These are phyloP conservation scores for Talaromyces stipitatus DNA, from an alignment of 495 filamentous ascomycete genomes.

Conservation along the genomic window DNA sequence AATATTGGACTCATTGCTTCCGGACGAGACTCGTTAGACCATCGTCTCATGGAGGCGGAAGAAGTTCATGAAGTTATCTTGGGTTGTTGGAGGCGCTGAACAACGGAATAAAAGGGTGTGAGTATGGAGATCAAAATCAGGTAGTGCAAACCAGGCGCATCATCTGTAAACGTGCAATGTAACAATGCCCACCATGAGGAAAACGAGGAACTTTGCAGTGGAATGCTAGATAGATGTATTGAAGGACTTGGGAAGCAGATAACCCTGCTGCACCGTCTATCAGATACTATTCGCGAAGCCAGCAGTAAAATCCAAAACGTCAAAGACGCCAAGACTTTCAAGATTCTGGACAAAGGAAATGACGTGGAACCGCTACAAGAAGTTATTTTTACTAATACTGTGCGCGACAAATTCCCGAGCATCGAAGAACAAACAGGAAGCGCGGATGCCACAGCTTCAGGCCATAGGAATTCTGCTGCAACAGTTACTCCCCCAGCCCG, in stretches of 20 bases:
- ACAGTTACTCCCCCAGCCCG: no score
- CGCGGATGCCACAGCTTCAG: no score
- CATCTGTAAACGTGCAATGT: background rate
- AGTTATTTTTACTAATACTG: background rate
- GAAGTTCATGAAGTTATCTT: background rate
- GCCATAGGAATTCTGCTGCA: no score
- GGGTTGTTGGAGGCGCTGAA: background rate
- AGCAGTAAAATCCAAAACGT: constrained; percentile 4
- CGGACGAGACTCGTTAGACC: background rate
- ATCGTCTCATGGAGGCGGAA: background rate
- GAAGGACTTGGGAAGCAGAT: background rate
- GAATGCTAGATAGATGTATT: background rate
- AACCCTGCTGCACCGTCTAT: constrained; percentile 3
- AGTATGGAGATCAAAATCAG: background rate
- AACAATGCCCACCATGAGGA: no score
- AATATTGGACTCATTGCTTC: background rate
- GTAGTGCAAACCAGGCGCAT: background rate
- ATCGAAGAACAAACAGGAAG: background rate
- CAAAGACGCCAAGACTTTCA: constrained; percentile 6
- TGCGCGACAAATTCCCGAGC: constrained; percentile 2
- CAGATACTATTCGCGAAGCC: constrained; percentile 7
- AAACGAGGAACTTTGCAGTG: no score
- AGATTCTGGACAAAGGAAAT: constrained; percentile 3
- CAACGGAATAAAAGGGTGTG: background rate
- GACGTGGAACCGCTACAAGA: background rate